Percentiles rank a stretch among this genome's conserved stretches.
phyloP scores from a whole-genome alignment of 2,329 filamentous ascomycete species.

The Exophiala xenobiotica region DNA sequence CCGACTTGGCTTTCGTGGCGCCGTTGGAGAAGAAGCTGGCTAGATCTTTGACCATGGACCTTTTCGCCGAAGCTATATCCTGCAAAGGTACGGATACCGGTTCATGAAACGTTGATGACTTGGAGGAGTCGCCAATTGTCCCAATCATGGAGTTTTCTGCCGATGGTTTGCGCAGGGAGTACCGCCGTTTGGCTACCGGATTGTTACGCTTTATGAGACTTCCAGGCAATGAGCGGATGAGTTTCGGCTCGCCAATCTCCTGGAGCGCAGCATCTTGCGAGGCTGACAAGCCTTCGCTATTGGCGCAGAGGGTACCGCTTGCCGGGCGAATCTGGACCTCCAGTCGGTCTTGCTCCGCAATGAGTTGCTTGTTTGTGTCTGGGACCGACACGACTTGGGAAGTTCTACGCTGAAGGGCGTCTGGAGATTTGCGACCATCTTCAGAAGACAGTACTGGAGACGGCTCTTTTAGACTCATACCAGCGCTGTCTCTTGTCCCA shows the following conservation, averaged over 20 bases:
- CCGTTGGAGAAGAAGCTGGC: conserved; percentile 24
- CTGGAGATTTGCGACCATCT: too few species aligned
- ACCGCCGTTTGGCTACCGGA: background rate
- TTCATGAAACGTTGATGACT: background rate
- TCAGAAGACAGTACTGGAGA: background rate
- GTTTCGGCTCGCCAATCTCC: background rate
- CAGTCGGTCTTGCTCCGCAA: too few species aligned
- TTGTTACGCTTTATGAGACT: background rate
- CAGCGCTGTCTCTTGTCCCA: background rate
- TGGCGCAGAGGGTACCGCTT: too few species aligned
- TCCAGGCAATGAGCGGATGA: too few species aligned
- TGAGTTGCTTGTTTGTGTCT: too few species aligned
- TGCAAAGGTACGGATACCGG: conserved; percentile 2
- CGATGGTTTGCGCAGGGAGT: conserved; percentile 2
- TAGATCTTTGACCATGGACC: conserved; percentile 23
- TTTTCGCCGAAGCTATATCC: conserved; percentile 7
- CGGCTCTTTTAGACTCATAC: background rate
- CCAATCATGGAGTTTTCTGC: conserved; percentile 5
- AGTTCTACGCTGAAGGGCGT: too few species aligned
- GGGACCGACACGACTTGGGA: too few species aligned
- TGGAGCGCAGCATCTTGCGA: background rate
- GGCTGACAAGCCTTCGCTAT: background rate
- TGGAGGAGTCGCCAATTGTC: conserved; percentile 6
- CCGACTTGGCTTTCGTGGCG: conserved; percentile 13
- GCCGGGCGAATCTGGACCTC: too few species aligned